A percentile compares a stretch with the other conserved stretches of the same genome.
These are phyloP conservation scores for Macadamia tetraphylla DNA, from an alignment of 164 flowering plant genomes.

Conservation along the genomic window DNA sequence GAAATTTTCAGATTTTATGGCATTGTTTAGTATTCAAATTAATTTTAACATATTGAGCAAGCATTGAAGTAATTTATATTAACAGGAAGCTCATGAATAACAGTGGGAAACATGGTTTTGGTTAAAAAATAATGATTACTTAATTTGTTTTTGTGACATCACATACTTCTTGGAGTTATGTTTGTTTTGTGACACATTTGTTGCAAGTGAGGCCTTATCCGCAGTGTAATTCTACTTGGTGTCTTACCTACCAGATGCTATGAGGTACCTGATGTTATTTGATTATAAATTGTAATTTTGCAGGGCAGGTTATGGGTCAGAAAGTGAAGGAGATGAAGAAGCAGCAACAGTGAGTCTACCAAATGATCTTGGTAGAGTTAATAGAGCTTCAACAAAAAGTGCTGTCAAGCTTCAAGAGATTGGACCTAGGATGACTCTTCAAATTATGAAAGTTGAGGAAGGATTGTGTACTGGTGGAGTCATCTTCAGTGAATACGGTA, in stretches of 20 bases:
- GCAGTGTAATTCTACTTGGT: not conserved
- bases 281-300: slow-evolving; percentile 8
- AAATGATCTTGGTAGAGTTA: slow-evolving; percentile 71
- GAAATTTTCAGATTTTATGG: too few relatives aligned
- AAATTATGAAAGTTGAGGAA: slow-evolving; percentile 78
- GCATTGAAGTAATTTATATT: too few relatives aligned
- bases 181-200: not conserved
- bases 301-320: slow-evolving; percentile 98
- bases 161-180: too few relatives aligned
- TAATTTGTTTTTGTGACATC: too few relatives aligned
- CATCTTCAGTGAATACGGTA: slow-evolving; percentile 79
- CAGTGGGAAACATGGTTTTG: too few relatives aligned
- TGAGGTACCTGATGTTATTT: not conserved
- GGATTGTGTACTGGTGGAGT: slow-evolving; percentile 79
- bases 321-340: slow-evolving; percentile 97
- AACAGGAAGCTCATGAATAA: too few relatives aligned
- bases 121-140: too few relatives aligned
- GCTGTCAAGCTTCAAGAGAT: slow-evolving; percentile 95
- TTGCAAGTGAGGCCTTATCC: not conserved
- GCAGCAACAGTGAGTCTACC: slow-evolving; percentile 82
- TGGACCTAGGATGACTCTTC: slow-evolving; percentile 94
- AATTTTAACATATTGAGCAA: too few relatives aligned
- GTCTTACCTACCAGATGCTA: not conserved
- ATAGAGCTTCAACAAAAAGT: slow-evolving; percentile 80
- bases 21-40: too few relatives aligned